Conservation (phyloP, 108 stramenopile species). For the Nannochloropsis gaditana region DNA sequence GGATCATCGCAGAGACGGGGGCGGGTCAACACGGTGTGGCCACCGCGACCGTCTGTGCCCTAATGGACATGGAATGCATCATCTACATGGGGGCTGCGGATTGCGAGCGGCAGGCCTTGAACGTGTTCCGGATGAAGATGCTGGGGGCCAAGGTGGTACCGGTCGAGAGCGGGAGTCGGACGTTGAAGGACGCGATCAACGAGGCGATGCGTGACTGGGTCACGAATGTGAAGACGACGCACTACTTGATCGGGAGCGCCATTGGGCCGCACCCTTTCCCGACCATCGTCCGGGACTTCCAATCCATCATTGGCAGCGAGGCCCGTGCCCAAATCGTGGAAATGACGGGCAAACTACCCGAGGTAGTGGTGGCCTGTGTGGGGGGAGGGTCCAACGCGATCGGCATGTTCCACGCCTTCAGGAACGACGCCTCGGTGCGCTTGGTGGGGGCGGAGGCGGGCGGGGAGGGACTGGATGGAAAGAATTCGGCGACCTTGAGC, state of each 20-base stretch:
- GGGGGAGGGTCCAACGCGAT: constrained; percentile 95
- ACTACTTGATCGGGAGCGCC: constrained; percentile 92
- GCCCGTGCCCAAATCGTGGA: constrained; percentile 73
- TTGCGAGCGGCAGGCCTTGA: constrained; percentile 82
- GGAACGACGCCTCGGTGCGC: constrained; percentile 68
- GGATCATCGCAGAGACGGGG: constrained; percentile 95
- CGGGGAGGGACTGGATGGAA: constrained; percentile 71
- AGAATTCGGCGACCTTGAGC: constrained; percentile 81
- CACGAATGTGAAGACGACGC: constrained; percentile 86
- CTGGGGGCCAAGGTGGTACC: constrained; percentile 89
- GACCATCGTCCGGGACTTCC: constrained; percentile 90
- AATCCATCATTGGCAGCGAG: constrained; percentile 77
- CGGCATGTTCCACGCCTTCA: constrained; percentile 86
- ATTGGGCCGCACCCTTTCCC: constrained; percentile 97
- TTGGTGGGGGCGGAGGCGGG: constrained; percentile 91
- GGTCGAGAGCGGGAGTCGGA: constrained; percentile 71
- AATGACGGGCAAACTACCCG: constrained; percentile 81
- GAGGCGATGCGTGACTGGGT: constrained; percentile 97
- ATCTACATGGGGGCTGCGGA: constrained; percentile 97
- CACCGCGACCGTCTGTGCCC: constrained; percentile 92
- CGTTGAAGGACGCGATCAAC: constrained; percentile 95
- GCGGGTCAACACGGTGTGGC: constrained; percentile 97
- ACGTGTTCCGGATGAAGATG: constrained; percentile 95
- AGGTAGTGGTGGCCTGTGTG: constrained; percentile 87
- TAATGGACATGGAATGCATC: constrained; percentile 83